Percentiles rank a stretch among this genome's conserved stretches.
phyloP scores from a whole-genome alignment of 257 asterid genomes.

The Penstemon eatonii region DNA sequence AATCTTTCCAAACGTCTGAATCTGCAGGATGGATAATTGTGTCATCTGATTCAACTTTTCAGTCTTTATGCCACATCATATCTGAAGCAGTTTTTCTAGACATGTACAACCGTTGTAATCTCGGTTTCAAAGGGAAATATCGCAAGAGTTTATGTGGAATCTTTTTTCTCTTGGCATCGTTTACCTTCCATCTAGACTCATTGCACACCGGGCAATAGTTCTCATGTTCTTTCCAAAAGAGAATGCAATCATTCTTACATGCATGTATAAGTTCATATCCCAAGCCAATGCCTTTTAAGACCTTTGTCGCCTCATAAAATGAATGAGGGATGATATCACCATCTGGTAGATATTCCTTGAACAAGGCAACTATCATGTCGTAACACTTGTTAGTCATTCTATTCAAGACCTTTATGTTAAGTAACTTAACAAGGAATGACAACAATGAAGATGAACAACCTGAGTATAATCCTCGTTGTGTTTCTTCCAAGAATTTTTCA shows the following conservation, averaged over 20 bases:
- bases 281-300: no score
- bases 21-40: neutral
- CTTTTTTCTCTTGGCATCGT: neutral
- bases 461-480: neutral
- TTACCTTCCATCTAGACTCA: neutral
- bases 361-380: neutral
- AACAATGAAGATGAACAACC: neutral
- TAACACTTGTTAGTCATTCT: constrained; percentile 8
- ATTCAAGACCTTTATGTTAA: neutral
- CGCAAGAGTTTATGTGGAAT: no score
- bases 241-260: neutral
- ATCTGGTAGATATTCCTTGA: neutral
- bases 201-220: neutral
- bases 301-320: constrained; percentile 6
- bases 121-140: constrained; percentile 8
- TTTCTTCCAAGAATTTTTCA: neutral
- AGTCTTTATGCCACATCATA: constrained; percentile 26
- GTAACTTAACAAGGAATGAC: neutral
- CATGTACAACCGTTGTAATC: constrained; percentile 6
- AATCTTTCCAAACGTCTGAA: neutral
- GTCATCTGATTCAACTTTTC: neutral
- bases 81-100: neutral
- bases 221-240: constrained; percentile 13
- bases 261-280: neutral
- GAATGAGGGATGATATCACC: neutral